Percentiles rank a stretch among this genome's conserved stretches.
These are phyloP conservation scores for Solanum neorickii DNA, from an alignment of 257 asterid species.

Conservation along the genomic window DNA sequence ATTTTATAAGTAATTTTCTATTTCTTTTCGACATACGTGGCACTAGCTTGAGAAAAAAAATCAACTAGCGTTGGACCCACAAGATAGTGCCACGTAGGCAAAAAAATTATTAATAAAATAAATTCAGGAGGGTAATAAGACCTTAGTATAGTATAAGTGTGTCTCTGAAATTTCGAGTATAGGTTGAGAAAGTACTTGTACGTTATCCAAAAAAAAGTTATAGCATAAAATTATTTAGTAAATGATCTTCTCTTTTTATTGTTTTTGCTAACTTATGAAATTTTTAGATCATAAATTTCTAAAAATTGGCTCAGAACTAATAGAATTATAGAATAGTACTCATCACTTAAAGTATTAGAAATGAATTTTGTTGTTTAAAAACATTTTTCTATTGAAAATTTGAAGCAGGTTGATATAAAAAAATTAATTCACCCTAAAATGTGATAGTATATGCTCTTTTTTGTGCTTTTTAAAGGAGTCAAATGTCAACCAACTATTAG, in stretches of 20 bases:
- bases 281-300: no score
- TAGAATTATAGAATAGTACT: no score
- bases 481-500: constrained; percentile 6
- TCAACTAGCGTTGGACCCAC: no score
- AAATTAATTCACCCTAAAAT: neutral
- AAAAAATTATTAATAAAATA: no score
- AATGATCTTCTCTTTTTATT: neutral
- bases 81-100: no score
- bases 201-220: neutral
- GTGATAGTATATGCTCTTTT: neutral
- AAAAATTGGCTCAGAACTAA: neutral
- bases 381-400: neutral
- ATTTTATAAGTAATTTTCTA: no score
- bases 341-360: neutral
- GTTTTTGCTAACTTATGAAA: neutral
- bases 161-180: rapidly evolving
- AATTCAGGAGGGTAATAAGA: no score
- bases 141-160: no score
- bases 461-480: constrained; percentile 2
- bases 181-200: no score
- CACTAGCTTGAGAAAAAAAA: no score
- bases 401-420: neutral
- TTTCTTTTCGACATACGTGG: no score
- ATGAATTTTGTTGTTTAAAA: no score
- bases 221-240: neutral